Percentiles rank a stretch among this genome's conserved stretches.
phyloP scores from a whole-genome alignment of 345 rosid genomes.

The Salix dunnii region DNA sequence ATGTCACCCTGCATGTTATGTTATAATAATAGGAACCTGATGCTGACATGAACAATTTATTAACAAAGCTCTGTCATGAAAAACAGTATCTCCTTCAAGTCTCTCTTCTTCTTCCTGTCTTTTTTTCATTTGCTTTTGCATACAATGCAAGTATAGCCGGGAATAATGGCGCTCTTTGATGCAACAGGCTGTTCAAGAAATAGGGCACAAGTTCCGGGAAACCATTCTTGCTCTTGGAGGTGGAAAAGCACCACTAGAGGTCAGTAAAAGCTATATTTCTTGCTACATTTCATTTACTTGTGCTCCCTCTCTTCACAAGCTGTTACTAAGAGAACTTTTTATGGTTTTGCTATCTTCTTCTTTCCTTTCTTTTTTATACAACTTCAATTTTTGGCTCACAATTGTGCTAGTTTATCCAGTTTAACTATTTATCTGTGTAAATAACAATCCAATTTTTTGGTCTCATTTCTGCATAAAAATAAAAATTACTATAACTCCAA shows the following conservation, averaged over 20 bases:
- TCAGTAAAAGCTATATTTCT: slow-evolving; percentile 21
- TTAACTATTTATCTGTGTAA: too few species aligned
- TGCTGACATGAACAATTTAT: not conserved
- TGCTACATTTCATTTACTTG: not conserved
- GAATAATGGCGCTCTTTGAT: slow-evolving; percentile 1
- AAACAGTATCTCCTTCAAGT: too few species aligned
- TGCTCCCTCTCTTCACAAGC: not conserved
- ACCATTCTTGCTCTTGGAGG: slow-evolving; percentile 94
- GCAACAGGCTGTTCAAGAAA: slow-evolving; percentile 76
- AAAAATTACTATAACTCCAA: too few species aligned
- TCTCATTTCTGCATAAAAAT: too few species aligned
- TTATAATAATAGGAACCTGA: not conserved
- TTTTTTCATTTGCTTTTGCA: not conserved
- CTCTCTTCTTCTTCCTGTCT: too few species aligned
- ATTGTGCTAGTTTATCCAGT: too few species aligned
- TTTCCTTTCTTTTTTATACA: too few species aligned
- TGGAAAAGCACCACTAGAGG: slow-evolving; percentile 80
- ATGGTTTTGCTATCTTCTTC: not conserved
- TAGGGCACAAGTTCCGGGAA: slow-evolving; percentile 69
- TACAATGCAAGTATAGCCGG: not conserved
- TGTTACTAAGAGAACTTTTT: not conserved
- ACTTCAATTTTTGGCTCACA: too few species aligned
- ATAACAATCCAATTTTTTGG: too few species aligned
- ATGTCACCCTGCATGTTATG: not conserved
- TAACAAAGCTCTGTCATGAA: too few species aligned